phyloP scores from a whole-genome alignment of 805 yeast species.

The Zygotorulaspora florentina region DNA sequence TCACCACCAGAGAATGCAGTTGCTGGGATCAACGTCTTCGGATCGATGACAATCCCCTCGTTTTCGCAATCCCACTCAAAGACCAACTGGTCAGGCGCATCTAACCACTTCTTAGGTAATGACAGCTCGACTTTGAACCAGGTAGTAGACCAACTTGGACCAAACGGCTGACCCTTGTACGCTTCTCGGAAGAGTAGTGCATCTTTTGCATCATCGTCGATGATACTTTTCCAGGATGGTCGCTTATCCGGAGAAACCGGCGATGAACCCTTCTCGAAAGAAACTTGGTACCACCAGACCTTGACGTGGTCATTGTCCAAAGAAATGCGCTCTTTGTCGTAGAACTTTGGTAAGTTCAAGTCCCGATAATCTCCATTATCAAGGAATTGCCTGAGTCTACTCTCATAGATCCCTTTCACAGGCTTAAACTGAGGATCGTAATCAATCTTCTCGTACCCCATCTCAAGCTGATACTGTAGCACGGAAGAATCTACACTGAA shows the following conservation, averaged over 20 bases:
- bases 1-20: conserved; percentile 87
- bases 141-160: conserved; percentile 96
- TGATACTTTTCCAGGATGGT: conserved; percentile 33
- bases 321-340: conserved; percentile 52
- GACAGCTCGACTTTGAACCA: conserved; percentile 75
- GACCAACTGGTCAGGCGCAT: conserved; percentile 48
- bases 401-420: conserved; percentile 55
- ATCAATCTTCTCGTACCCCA: conserved; percentile 27
- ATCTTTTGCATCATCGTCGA: conserved; percentile 23
- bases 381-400: conserved; percentile 55
- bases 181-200: conserved; percentile 49
- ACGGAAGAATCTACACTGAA: neutral
- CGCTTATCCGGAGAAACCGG: conserved; percentile 35
- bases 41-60: conserved; percentile 77
- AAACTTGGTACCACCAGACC: conserved; percentile 68
- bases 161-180: conserved; percentile 69
- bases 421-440: conserved; percentile 58
- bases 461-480: neutral
- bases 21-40: conserved; percentile 56
- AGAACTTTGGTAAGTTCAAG: conserved; percentile 77
- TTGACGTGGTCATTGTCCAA: conserved; percentile 45
- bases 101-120: conserved; percentile 53
- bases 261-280: conserved; percentile 45
- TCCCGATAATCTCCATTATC: conserved; percentile 70
- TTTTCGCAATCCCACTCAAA: conserved; percentile 82